These are phyloP conservation scores for Naganishia liquefaciens DNA, from an alignment of 1,284 basidiomycete species.

Conservation along the genomic window DNA sequence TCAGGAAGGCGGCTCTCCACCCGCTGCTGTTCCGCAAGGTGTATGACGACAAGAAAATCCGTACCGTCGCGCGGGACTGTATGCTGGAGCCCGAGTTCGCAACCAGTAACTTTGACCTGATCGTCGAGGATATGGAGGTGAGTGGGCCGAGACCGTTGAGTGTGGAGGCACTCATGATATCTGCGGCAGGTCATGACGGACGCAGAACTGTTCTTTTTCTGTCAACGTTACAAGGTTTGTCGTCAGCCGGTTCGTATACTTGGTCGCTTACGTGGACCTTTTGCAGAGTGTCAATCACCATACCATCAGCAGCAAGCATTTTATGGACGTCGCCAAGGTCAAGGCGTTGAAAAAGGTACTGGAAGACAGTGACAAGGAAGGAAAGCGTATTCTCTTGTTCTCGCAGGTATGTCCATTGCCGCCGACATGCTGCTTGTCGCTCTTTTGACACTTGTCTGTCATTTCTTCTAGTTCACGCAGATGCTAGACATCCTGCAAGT, in stretches of 20 bases:
- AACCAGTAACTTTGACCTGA: conserved; percentile 73
- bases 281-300: conserved; percentile 74
- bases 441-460: conserved; percentile 2
- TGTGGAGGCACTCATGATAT: conserved; percentile 26
- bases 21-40: conserved; percentile 88
- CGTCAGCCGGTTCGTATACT: conserved; percentile 34
- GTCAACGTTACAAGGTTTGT: conserved; percentile 74
- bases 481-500: conserved; percentile 88
- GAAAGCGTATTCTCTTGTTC: conserved; percentile 86
- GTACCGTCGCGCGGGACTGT: conserved; percentile 74
- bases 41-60: conserved; percentile 76
- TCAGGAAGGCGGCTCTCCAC: conserved; percentile 92
- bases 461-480: conserved; percentile 74
- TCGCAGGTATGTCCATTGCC: conserved; percentile 66
- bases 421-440: background rate
- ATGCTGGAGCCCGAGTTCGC: conserved; percentile 85
- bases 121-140: conserved; percentile 82
- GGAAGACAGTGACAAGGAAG: conserved; percentile 66
- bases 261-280: conserved; percentile 6
- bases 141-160: conserved; percentile 9
- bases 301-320: conserved; percentile 71
- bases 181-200: conserved; percentile 78
- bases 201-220: conserved; percentile 82
- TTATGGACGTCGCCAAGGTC: conserved; percentile 88
- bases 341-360: conserved; percentile 72